These are phyloP conservation scores for Aureobasidium subglaciale DNA, from an alignment of 2,329 filamentous ascomycete species.

Conservation along the genomic window DNA sequence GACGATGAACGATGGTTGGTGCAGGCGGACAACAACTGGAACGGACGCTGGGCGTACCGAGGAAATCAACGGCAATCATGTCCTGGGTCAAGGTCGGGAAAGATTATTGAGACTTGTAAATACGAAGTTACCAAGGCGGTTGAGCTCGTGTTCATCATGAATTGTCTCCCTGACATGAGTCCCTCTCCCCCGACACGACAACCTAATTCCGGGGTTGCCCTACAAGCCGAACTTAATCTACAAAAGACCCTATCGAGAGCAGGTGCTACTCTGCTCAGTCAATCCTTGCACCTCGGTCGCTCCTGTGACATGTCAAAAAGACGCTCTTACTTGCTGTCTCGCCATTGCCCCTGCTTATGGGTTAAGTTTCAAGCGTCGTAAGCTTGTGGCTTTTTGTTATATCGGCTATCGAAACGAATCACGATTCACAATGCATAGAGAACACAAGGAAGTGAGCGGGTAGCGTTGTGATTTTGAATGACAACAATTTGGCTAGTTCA, in stretches of 20 bases:
- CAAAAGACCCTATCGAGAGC: not conserved
- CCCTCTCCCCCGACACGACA: not conserved
- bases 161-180: not conserved
- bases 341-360: not conserved
- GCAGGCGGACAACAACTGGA: not conserved
- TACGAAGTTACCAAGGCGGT: constrained; percentile 2
- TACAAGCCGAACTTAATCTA: not conserved
- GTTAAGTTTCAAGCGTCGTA: not conserved
- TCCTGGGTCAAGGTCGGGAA: not conserved
- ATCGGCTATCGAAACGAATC: not conserved
- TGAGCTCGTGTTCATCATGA: constrained; percentile 10
- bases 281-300: too few species aligned
- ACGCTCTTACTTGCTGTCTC: not conserved
- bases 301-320: too few species aligned
- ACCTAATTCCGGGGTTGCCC: constrained; percentile 1
- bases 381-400: not conserved
- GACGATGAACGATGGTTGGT: not conserved
- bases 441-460: constrained; percentile 12
- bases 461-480: constrained; percentile 15
- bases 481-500: constrained; percentile 14
- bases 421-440: not conserved
- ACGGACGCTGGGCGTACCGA: constrained; percentile 8
- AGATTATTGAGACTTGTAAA: not conserved
- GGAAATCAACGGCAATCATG: constrained; percentile 5
- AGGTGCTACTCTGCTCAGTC: not conserved